phyloP scores from a whole-genome alignment of 306 rosid genomes.

The Begonia fuchsioides region DNA sequence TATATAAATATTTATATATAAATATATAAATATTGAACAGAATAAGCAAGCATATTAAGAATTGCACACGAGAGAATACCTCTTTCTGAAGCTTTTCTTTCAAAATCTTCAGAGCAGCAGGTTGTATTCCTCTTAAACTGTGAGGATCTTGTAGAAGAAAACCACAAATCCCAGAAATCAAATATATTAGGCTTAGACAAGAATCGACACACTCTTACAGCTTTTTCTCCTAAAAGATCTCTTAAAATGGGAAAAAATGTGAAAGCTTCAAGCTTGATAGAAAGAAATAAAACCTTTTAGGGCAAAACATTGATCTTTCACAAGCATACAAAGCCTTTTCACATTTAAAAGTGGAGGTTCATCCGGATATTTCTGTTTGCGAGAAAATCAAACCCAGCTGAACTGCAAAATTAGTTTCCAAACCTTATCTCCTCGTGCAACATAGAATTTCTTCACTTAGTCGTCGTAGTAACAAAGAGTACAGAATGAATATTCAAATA shows the following conservation, averaged over 20 bases:
- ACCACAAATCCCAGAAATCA: constrained; percentile 1
- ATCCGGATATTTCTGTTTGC: constrained; percentile 91
- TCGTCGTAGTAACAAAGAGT: no score
- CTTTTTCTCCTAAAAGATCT: no score
- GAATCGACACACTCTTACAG: no score
- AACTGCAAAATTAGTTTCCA: constrained; percentile 46
- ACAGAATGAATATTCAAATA: no score
- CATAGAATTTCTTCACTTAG: no score
- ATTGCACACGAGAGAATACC: constrained; percentile 24
- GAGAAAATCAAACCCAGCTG: constrained; percentile 83
- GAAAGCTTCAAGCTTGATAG: no score
- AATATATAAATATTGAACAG: no score
- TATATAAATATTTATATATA: no score
- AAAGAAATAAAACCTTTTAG: no score
- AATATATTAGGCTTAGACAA: background rate
- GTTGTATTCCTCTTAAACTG: constrained; percentile 63
- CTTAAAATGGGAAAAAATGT: no score
- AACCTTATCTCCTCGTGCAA: no score
- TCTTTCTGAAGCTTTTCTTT: constrained; percentile 78
- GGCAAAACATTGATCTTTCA: no score
- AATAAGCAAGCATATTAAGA: background rate
- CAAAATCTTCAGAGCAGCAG: constrained; percentile 60
- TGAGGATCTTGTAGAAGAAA: background rate
- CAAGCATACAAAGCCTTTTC: constrained; percentile 41
- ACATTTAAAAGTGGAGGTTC: constrained; percentile 92